These are phyloP conservation scores for Plasmodium vivax DNA, from an alignment of 169 alveolate species.

Conservation along the genomic window DNA sequence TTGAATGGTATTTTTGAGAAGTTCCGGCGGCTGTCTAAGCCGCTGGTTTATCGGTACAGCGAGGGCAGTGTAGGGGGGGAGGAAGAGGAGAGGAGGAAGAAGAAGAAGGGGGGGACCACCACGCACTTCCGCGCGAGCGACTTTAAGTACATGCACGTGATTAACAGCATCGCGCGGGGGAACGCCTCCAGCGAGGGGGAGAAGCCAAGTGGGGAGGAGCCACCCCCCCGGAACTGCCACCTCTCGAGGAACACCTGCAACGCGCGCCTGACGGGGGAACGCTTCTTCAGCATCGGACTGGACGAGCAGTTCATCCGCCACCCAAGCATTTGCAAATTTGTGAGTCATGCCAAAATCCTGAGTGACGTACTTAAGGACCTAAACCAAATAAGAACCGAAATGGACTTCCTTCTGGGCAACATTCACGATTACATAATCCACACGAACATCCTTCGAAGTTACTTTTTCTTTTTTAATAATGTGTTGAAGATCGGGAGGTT, in stretches of 20 bases:
- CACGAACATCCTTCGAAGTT: conserved; percentile 25
- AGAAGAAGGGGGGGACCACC: background rate
- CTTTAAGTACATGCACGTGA: conserved; percentile 38
- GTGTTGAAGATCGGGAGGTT: background rate
- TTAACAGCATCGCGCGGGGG: conserved; percentile 11
- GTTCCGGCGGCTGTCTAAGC: background rate
- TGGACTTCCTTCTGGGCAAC: conserved; percentile 1
- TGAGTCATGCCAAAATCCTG: conserved; percentile 10
- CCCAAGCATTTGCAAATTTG: background rate
- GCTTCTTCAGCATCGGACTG: conserved; percentile 21
- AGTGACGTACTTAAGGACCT: conserved; percentile 26
- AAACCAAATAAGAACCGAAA: conserved; percentile 37
- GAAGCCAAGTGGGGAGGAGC: background rate
- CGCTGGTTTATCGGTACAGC: background rate
- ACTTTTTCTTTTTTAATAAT: conserved; percentile 35
- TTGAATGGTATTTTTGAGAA: conserved; percentile 13
- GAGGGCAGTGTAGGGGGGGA: background rate
- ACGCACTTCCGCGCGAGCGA: background rate
- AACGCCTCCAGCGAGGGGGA: background rate
- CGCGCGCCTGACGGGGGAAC: background rate
- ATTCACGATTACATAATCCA: conserved; percentile 28
- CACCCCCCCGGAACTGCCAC: background rate
- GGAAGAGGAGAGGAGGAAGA: background rate
- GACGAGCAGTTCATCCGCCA: background rate
- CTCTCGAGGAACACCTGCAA: background rate